A percentile compares a stretch with the other conserved stretches of the same genome.
Evolutionary conservation across 345 rosid genomes (phyloP).

Genomic region (Mangifera indica): DNA sequence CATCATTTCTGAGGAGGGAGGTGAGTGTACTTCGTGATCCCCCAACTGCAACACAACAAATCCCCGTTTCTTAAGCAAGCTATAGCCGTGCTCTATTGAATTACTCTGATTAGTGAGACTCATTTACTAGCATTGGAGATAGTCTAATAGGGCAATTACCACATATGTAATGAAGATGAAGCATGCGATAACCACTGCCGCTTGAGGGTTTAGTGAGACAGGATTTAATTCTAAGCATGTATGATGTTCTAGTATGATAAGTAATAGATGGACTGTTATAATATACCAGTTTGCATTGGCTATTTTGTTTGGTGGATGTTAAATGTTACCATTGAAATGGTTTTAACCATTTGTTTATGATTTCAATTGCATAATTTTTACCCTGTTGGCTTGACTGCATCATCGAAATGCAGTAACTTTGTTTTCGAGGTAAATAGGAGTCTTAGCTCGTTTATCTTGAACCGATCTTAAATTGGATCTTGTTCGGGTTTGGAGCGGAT

Average conservation of each 20-base stretch:
- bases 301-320: background rate
- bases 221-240: background rate
- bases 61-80: conserved; percentile 5
- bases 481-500: too few relatives aligned
- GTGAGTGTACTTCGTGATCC: conserved; percentile 44
- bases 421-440: too few relatives aligned
- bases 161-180: background rate
- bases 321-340: background rate
- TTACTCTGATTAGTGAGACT: background rate
- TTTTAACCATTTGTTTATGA: background rate
- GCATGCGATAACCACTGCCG: background rate
- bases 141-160: conserved; percentile 3
- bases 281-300: background rate
- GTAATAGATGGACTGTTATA: background rate
- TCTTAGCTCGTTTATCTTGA: too few relatives aligned
- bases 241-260: background rate
- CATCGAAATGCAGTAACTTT: too few relatives aligned
- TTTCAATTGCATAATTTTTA: too few relatives aligned
- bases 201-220: background rate
- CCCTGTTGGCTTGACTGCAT: too few relatives aligned
- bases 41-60: conserved; percentile 10
- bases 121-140: background rate
- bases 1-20: conserved; percentile 78
- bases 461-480: too few relatives aligned
- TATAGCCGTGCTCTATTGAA: background rate